phyloP scores from a whole-genome alignment of 495 filamentous ascomycete species.

The Schizothecium vesticola region DNA sequence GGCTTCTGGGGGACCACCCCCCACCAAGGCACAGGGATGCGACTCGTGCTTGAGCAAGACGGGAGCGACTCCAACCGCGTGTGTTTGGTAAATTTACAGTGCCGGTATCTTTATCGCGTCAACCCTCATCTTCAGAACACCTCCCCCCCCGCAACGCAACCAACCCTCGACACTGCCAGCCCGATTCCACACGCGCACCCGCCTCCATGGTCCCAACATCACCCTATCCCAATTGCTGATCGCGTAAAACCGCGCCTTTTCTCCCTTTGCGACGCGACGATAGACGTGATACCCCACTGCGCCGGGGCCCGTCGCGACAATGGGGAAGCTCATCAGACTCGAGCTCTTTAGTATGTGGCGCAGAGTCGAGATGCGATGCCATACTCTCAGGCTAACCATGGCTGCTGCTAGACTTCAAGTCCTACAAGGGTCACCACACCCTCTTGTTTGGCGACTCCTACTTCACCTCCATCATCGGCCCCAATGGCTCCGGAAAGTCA shows the following conservation, averaged over 20 bases:
- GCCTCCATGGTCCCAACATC: slow-evolving; percentile 8
- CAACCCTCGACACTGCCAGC: neutral
- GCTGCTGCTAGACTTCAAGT: slow-evolving; percentile 79
- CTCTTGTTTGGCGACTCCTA: slow-evolving; percentile 97
- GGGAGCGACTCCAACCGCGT: neutral
- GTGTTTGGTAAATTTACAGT: slow-evolving; percentile 15
- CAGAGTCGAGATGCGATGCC: neutral
- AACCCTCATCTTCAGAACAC: neutral
- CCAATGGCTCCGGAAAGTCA: slow-evolving; percentile 99
- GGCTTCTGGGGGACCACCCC: neutral
- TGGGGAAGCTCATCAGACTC: slow-evolving; percentile 86
- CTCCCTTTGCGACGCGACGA: neutral
- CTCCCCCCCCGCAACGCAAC: neutral
- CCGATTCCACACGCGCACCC: slow-evolving; percentile 18
- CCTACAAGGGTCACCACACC: slow-evolving; percentile 91
- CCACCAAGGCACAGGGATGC: neutral
- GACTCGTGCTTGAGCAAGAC: neutral
- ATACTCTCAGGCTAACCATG: slow-evolving; percentile 11
- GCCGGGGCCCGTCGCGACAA: slow-evolving; percentile 26
- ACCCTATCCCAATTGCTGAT: neutral
- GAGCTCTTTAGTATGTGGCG: slow-evolving; percentile 78
- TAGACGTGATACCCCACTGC: slow-evolving; percentile 17
- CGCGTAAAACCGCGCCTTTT: slow-evolving; percentile 13
- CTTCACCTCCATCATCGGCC: slow-evolving; percentile 98
- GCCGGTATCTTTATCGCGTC: slow-evolving; percentile 10